Evolutionary conservation across 768 basidiomycete species (phyloP).

Genomic region (Pleurotus salmoneostramineus): DNA sequence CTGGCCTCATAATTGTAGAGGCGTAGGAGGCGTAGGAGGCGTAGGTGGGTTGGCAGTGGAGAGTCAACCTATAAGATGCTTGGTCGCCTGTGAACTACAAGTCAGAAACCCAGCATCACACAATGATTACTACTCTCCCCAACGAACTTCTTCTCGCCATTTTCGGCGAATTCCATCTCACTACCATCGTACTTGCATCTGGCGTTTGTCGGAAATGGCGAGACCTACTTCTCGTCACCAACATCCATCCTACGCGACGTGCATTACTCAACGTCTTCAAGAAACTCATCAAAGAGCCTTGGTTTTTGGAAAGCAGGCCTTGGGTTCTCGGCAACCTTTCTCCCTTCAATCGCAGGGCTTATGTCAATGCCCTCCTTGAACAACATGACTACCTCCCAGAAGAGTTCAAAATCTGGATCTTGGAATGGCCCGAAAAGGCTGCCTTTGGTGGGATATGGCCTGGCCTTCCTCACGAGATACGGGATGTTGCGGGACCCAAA

Average conservation of each 20-base stretch:
- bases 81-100: too few species aligned
- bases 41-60: too few species aligned
- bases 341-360: neutral
- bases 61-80: too few species aligned
- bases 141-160: conserved; percentile 13
- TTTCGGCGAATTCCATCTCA: neutral
- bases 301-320: neutral
- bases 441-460: conserved; percentile 17
- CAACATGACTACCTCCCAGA: conserved; percentile 14
- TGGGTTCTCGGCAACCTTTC: neutral
- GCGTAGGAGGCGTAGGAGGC: too few species aligned
- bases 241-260: neutral
- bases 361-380: conserved; percentile 11
- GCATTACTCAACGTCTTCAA: neutral
- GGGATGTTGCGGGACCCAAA: neutral
- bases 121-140: neutral
- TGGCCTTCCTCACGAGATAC: conserved; percentile 8
- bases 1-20: too few species aligned
- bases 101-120: too few species aligned
- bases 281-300: neutral
- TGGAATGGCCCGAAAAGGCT: conserved; percentile 20
- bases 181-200: neutral
- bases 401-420: conserved; percentile 19
- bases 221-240: neutral
- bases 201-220: neutral